Conservation (phyloP, 768 basidiomycete genomes). For the Lanmaoa rubissima region DNA sequence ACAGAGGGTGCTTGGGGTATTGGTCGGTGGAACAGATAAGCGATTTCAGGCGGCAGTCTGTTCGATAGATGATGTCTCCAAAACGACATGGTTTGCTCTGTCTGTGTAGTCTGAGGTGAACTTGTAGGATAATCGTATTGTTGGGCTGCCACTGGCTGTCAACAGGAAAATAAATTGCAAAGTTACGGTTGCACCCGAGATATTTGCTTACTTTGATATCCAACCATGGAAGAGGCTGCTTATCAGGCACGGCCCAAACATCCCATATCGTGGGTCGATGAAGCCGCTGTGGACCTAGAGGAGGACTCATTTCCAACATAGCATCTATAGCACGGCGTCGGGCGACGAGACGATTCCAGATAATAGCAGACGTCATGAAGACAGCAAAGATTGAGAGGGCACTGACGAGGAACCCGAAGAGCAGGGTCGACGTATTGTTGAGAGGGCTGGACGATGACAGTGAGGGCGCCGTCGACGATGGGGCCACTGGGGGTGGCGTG, state of each 20-base stretch:
- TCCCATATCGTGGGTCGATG: conserved; percentile 27
- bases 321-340: conserved; percentile 30
- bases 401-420: conserved; percentile 34
- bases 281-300: not conserved
- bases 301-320: conserved; percentile 4
- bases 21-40: conserved; percentile 28
- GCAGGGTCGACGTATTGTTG: conserved; percentile 23
- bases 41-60: conserved; percentile 26
- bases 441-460: not conserved
- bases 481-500: conserved; percentile 1
- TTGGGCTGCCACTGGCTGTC: conserved; percentile 27
- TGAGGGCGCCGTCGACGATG: not conserved
- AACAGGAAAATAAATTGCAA: not conserved
- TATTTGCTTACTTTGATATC: conserved; percentile 22
- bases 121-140: not conserved
- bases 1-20: not conserved
- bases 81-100: conserved; percentile 8
- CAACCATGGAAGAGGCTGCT: conserved; percentile 8
- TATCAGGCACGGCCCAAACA: conserved; percentile 11
- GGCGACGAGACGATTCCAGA: conserved; percentile 34
- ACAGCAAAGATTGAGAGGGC: conserved; percentile 31
- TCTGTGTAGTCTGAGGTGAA: not conserved
- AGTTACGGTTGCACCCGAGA: conserved; percentile 18
- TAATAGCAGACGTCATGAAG: conserved; percentile 30
- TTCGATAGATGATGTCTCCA: conserved; percentile 22